These are phyloP conservation scores for Amaranthus palmeri DNA, from an alignment of 148 eudicot genomes.

Conservation along the genomic window DNA sequence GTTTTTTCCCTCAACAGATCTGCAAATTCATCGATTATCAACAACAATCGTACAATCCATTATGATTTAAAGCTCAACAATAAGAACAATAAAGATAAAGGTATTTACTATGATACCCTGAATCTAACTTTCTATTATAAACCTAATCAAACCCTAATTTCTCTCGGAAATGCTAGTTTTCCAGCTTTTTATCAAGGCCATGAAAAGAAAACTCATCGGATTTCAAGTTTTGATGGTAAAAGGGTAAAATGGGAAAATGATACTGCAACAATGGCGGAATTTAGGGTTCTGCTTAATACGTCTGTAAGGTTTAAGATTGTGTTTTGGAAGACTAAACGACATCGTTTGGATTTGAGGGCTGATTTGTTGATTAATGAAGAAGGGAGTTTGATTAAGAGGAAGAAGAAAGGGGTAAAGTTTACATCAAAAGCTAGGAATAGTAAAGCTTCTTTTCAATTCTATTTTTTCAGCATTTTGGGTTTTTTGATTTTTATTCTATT, in stretches of 20 bases:
- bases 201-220: conserved; percentile 31
- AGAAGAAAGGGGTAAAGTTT: not conserved
- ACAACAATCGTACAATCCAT: conserved; percentile 32
- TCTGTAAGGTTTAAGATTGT: not conserved
- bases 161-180: conserved; percentile 24
- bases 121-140: conserved; percentile 36
- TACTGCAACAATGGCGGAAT: not conserved
- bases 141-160: conserved; percentile 1
- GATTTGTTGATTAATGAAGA: not conserved
- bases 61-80: not conserved
- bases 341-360: not conserved
- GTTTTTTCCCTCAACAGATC: conserved; percentile 53
- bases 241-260: conserved; percentile 27
- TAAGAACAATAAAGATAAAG: too few relatives aligned
- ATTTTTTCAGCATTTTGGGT: not conserved
- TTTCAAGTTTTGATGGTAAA: conserved; percentile 9
- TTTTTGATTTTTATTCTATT: not conserved
- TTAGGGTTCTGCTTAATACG: not conserved
- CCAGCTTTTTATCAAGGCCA: conserved; percentile 51
- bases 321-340: conserved; percentile 5
- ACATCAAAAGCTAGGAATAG: not conserved
- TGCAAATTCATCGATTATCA: conserved; percentile 21
- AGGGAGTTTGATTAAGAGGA: conserved; percentile 1
- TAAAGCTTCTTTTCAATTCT: not conserved
- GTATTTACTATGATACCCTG: not conserved